phyloP scores from a whole-genome alignment of 2,329 filamentous ascomycete genomes.

The Botrytis paeoniae region DNA sequence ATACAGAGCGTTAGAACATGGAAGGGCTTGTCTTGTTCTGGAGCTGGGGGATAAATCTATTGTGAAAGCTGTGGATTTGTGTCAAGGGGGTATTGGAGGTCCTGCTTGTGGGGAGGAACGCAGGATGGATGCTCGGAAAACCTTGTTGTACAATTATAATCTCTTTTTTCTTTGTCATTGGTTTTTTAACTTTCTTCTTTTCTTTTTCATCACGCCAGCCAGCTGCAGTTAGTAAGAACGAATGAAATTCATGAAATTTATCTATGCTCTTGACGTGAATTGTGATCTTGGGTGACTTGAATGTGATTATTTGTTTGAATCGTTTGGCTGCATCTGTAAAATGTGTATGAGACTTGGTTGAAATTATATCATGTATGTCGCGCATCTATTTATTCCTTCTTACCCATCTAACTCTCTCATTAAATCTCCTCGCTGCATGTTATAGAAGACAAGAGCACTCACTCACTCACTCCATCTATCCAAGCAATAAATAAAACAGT shows the following conservation, averaged over 20 bases:
- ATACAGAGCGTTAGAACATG: slow-evolving; percentile 23
- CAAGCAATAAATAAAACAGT: neutral
- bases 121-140: slow-evolving; percentile 25
- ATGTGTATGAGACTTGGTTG: neutral
- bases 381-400: neutral
- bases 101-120: slow-evolving; percentile 24
- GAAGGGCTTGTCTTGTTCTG: slow-evolving; percentile 2
- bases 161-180: slow-evolving; percentile 25
- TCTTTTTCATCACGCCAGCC: slow-evolving; percentile 32
- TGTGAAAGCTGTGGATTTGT: slow-evolving; percentile 14
- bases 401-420: neutral
- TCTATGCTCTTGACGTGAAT: neutral
- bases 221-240: slow-evolving; percentile 31
- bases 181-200: slow-evolving; percentile 8
- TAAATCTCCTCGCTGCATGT: neutral
- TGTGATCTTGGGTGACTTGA: neutral
- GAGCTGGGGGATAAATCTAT: neutral
- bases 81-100: slow-evolving; percentile 1
- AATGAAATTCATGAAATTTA: neutral
- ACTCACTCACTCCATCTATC: neutral
- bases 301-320: neutral
- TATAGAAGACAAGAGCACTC: neutral
- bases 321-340: neutral
- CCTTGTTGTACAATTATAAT: slow-evolving; percentile 38
- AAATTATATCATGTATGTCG: neutral